A percentile compares a stretch with the other conserved stretches of the same genome.
phyloP scores from a whole-genome alignment of 305 asterid species.

The Vinca major region DNA sequence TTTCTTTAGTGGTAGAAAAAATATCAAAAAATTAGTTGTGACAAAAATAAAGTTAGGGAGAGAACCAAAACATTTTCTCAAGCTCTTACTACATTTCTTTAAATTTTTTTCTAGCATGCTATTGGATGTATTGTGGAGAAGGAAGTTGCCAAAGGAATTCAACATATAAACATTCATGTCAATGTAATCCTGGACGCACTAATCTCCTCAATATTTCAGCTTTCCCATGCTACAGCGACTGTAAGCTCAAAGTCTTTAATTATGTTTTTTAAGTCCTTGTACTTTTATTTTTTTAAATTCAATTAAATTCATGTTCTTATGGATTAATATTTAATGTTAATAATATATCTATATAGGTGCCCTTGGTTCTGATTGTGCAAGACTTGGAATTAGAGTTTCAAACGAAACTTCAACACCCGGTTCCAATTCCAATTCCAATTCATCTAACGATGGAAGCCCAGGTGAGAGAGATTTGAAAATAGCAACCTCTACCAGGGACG shows the following conservation, averaged over 20 bases:
- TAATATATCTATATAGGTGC: conserved; percentile 37
- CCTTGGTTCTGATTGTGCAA: conserved; percentile 47
- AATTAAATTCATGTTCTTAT: too few species aligned
- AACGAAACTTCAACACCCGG: conserved; percentile 33
- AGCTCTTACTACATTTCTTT: too few species aligned
- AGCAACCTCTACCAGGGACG: too few species aligned
- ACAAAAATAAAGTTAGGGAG: too few species aligned
- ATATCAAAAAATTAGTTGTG: too few species aligned
- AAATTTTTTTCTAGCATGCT: conserved; percentile 36
- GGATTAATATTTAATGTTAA: too few species aligned
- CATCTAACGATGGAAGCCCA: conserved; percentile 14
- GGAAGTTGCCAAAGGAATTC: conserved; percentile 44
- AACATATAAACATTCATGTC: conserved; percentile 41
- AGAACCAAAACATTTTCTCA: too few species aligned
- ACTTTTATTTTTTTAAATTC: too few species aligned
- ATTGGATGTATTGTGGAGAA: conserved; percentile 67
- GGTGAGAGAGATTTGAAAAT: conserved; percentile 17
- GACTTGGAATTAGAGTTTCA: conserved; percentile 38
- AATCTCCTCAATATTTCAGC: conserved; percentile 43
- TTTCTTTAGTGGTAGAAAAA: too few species aligned
- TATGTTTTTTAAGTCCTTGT: too few species aligned
- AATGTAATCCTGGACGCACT: conserved; percentile 45
- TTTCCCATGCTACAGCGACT: conserved; percentile 61
- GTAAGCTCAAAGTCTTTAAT: conserved; percentile 23
- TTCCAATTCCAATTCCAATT: conserved; percentile 17